Evolutionary conservation across 1,284 basidiomycete genomes (phyloP).

Genomic region (Clitocybe nebularis): DNA sequence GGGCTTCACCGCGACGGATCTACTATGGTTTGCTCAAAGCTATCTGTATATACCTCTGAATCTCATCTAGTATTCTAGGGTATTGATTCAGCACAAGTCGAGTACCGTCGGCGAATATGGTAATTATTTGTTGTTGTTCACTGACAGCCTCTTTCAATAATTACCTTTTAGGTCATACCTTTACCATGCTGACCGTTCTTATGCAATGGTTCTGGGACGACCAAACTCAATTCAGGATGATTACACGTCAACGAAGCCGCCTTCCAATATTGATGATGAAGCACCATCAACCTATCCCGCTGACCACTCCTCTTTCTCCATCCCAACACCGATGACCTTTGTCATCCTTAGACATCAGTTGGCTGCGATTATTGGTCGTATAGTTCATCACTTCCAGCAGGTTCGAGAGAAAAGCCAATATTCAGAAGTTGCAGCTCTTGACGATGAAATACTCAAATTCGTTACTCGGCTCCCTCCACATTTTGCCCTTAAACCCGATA

Average conservation of each 20-base stretch:
- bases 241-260: slow-evolving; percentile 80
- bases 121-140: slow-evolving; percentile 24
- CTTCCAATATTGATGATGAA: slow-evolving; percentile 81
- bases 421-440: slow-evolving; percentile 78
- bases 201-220: slow-evolving; percentile 87
- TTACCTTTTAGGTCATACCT: slow-evolving; percentile 73
- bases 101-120: slow-evolving; percentile 91
- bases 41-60: neutral
- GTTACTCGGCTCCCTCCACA: slow-evolving; percentile 74
- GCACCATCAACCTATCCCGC: slow-evolving; percentile 36
- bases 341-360: slow-evolving; percentile 84
- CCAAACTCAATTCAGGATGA: slow-evolving; percentile 87
- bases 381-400: slow-evolving; percentile 95
- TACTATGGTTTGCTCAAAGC: slow-evolving; percentile 58
- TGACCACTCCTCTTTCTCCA: slow-evolving; percentile 53
- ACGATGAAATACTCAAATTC: slow-evolving; percentile 83
- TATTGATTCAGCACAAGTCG: slow-evolving; percentile 75
- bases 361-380: slow-evolving; percentile 83
- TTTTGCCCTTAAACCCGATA: slow-evolving; percentile 75
- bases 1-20: slow-evolving; percentile 90
- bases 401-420: slow-evolving; percentile 81
- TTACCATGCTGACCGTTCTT: slow-evolving; percentile 90
- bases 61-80: slow-evolving; percentile 38
- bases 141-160: neutral
- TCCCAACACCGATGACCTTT: slow-evolving; percentile 84